phyloP scores from a whole-genome alignment of 2,329 filamentous ascomycete genomes.

The Colletotrichum lindemuthianum region DNA sequence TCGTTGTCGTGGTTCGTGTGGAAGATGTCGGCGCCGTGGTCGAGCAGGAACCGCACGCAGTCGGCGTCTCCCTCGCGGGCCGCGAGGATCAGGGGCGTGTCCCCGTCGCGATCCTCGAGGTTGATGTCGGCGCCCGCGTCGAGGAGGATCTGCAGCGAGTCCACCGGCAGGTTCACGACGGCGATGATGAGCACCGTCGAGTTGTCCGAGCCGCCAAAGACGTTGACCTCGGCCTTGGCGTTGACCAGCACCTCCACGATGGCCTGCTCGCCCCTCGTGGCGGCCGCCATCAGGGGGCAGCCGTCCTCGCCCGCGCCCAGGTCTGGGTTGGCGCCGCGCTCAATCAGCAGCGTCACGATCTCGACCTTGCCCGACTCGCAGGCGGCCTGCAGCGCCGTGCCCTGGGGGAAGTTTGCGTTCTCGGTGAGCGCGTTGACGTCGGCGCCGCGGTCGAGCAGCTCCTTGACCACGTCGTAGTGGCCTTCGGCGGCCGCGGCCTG shows the following conservation, averaged over 20 bases:
- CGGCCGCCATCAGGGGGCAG: conserved; percentile 50
- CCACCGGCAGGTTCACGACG: conserved; percentile 45
- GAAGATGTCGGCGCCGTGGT: conserved; percentile 48
- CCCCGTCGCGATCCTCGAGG: conserved; percentile 45
- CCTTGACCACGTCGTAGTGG: conserved; percentile 46
- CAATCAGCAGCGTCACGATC: conserved; percentile 50
- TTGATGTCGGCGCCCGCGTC: conserved; percentile 51
- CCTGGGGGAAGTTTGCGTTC: conserved; percentile 33
- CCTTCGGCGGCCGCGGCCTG: conserved; percentile 50
- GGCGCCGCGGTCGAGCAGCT: conserved; percentile 48
- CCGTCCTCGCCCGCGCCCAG: conserved; percentile 46
- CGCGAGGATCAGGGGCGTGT: conserved; percentile 52
- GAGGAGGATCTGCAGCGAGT: conserved; percentile 45
- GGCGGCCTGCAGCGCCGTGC: conserved; percentile 53
- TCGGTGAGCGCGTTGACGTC: conserved; percentile 27
- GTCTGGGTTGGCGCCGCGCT: conserved; percentile 50
- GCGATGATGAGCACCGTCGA: conserved; percentile 51
- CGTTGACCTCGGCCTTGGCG: conserved; percentile 48
- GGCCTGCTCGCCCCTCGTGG: conserved; percentile 44
- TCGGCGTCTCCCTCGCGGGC: conserved; percentile 45
- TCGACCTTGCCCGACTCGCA: conserved; percentile 47
- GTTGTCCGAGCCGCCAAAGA: conserved; percentile 45
- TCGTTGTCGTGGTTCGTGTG: conserved; percentile 42
- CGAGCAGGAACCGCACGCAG: conserved; percentile 46
- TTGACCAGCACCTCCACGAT: conserved; percentile 49